phyloP scores from a whole-genome alignment of 352 stramenopile species.

The Phytopythium delawarense region DNA sequence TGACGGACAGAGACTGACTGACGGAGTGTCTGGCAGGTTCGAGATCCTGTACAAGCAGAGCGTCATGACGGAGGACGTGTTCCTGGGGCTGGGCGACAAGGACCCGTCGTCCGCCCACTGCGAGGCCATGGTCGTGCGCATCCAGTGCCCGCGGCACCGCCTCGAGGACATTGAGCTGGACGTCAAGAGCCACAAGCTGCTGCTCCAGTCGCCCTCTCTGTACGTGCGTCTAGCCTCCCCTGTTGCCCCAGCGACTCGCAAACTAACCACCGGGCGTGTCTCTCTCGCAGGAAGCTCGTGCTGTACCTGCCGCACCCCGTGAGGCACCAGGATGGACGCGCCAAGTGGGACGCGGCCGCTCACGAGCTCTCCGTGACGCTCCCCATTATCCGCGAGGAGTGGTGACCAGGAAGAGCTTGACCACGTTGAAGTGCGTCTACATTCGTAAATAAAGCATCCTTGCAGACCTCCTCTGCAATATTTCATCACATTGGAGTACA shows the following conservation, averaged over 20 bases:
- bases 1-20: neutral
- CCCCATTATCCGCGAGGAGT: slow-evolving; percentile 74
- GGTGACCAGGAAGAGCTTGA: slow-evolving; percentile 20
- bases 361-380: slow-evolving; percentile 56
- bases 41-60: slow-evolving; percentile 86
- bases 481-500: neutral
- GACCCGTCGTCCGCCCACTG: slow-evolving; percentile 80
- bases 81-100: slow-evolving; percentile 76
- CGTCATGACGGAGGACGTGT: slow-evolving; percentile 85
- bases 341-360: slow-evolving; percentile 60
- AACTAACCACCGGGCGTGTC: slow-evolving; percentile 3
- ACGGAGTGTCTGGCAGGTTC: slow-evolving; percentile 28
- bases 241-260: no score
- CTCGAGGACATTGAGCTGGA: slow-evolving; percentile 79
- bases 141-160: slow-evolving; percentile 58
- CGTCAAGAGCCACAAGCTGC: slow-evolving; percentile 72
- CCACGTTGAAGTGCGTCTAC: slow-evolving; percentile 2
- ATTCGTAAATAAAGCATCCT: neutral
- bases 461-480: neutral
- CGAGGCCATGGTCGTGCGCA: slow-evolving; percentile 73
- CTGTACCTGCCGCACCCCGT: slow-evolving; percentile 75
- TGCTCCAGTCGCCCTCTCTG: slow-evolving; percentile 58
- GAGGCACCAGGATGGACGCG: slow-evolving; percentile 56
- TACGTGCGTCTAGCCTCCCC: slow-evolving; percentile 15
- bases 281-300: slow-evolving; percentile 47